Base-by-base conservation (phyloP, 1,139 yeast genomes). In the Taphrina sp. region DNA sequence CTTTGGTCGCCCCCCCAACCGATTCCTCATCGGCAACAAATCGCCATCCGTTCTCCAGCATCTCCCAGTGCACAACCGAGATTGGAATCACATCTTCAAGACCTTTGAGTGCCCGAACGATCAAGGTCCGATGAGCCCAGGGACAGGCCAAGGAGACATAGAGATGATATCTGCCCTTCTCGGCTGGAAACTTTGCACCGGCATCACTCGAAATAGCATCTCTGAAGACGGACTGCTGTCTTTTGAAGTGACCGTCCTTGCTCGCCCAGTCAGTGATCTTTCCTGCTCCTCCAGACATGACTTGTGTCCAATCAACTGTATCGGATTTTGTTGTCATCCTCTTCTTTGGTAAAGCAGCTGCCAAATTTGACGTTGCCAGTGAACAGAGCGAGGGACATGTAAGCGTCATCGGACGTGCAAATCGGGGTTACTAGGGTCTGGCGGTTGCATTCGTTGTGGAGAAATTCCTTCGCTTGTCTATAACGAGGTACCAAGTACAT, bases 111-210 rank as follows among this genome's bases (percentile, higher is more conserved):
- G 76, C 71, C 54, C 96, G 74, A 5, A 84, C 76, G 58, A 89
- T 83, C 62, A 90, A 74, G 0, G 94, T 81, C 61, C 97, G 78
- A 67, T 88, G 95, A 1, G 97, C 97, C 88, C 96, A 90, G 2
- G 97, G 97, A 71, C 97, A 90, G 1, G 96, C 96, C 54, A 75
- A 73, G 0, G 94, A 83, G 19, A 89, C 95, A 65, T 87, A 90
- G 59, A 90, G 77, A 71, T 90, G 96, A 69, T 90, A 90, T 64
- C 97, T 77, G 60, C 80, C 80, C 51, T 78, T 76, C 65, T 87
- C 96, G 0, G 96, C 85, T 16, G 82, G 74, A 66, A 82, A 84
- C 60, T 76, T 71, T 42, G 85, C 77, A 10, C 82, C 82, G 0
- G 82, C 78, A 49, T 78, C 78, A 2, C 74, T 61, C 28, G 49